These are phyloP conservation scores for Dichotomopilus funicola DNA, from an alignment of 2,329 filamentous ascomycete species.

Conservation along the genomic window DNA sequence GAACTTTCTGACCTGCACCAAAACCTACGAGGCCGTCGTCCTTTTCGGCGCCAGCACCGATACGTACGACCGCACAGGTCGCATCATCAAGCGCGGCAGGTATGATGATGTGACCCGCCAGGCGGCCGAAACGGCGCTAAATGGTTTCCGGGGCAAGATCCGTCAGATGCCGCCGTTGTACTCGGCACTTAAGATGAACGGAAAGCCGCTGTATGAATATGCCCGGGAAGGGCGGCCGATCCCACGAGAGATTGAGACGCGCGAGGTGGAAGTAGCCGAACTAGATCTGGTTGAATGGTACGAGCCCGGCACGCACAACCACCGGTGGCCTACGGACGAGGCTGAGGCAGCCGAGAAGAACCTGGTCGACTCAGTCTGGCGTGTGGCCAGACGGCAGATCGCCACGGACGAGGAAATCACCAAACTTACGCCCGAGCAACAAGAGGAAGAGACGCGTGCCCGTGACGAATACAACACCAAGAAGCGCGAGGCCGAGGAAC, in stretches of 20 bases:
- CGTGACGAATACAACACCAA: conserved; percentile 49
- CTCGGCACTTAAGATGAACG: conserved; percentile 86
- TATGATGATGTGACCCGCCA: conserved; percentile 78
- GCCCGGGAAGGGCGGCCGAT: conserved; percentile 82
- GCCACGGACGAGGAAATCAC: conserved; percentile 30
- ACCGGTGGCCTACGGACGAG: conserved; percentile 73
- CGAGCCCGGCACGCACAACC: conserved; percentile 73
- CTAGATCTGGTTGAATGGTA: conserved; percentile 80
- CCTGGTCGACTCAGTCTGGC: conserved; percentile 66
- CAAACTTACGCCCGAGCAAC: conserved; percentile 48
- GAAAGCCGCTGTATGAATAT: conserved; percentile 94
- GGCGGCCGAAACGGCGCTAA: conserved; percentile 69
- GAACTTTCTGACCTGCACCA: conserved; percentile 79
- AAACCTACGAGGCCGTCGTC: conserved; percentile 84
- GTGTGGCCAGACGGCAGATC: conserved; percentile 50
- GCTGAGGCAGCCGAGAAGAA: conserved; percentile 68
- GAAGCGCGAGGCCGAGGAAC: conserved; percentile 53
- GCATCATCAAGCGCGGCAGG: conserved; percentile 66
- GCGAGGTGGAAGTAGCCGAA: conserved; percentile 70
- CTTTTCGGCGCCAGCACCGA: conserved; percentile 91
- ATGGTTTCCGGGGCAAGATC: conserved; percentile 71
- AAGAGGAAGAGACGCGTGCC: conserved; percentile 49
- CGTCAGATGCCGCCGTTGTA: conserved; percentile 89
- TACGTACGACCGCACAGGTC: conserved; percentile 81
- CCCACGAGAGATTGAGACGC: conserved; percentile 73